Conservation (phyloP, 2,329 filamentous ascomycete species). For the Clarireedia paspali region DNA sequence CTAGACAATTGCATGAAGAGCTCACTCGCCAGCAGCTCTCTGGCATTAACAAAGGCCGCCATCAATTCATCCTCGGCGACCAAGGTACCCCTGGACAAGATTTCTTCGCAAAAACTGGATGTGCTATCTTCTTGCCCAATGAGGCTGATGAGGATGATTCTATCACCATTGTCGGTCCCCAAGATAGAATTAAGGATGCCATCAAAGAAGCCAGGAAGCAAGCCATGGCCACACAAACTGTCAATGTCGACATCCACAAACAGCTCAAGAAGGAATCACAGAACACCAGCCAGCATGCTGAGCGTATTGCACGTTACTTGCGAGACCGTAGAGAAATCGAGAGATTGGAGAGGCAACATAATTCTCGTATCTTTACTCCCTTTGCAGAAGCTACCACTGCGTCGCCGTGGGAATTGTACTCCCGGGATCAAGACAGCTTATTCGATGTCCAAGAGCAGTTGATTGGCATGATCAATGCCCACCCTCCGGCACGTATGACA, state of each 20-base stretch:
- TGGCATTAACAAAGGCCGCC: conserved; percentile 75
- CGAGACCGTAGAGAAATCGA: conserved; percentile 74
- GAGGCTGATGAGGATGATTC: conserved; percentile 65
- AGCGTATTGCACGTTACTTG: conserved; percentile 81
- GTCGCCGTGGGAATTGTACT: conserved; percentile 81
- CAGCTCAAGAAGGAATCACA: conserved; percentile 70
- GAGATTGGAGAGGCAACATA: conserved; percentile 70
- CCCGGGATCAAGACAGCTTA: conserved; percentile 75
- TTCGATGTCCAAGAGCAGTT: conserved; percentile 70
- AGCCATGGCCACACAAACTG: conserved; percentile 78
- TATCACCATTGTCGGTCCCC: conserved; percentile 76
- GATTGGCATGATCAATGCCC: conserved; percentile 62
- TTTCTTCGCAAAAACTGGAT: conserved; percentile 86
- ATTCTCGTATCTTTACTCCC: conserved; percentile 82
- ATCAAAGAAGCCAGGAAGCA: conserved; percentile 82
- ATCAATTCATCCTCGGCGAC: conserved; percentile 91
- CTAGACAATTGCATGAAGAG: conserved; percentile 66
- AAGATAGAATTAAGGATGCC: conserved; percentile 64
- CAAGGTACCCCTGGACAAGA: conserved; percentile 72
- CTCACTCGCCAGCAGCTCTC: conserved; percentile 54
- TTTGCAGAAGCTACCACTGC: conserved; percentile 60
- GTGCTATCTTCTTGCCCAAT: conserved; percentile 71
- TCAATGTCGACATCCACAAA: conserved; percentile 72
- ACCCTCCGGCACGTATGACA: conserved; percentile 65
- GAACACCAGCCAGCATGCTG: conserved; percentile 71